phyloP scores from a whole-genome alignment of 1,284 basidiomycete species.

The Hemileia vastatrix region DNA sequence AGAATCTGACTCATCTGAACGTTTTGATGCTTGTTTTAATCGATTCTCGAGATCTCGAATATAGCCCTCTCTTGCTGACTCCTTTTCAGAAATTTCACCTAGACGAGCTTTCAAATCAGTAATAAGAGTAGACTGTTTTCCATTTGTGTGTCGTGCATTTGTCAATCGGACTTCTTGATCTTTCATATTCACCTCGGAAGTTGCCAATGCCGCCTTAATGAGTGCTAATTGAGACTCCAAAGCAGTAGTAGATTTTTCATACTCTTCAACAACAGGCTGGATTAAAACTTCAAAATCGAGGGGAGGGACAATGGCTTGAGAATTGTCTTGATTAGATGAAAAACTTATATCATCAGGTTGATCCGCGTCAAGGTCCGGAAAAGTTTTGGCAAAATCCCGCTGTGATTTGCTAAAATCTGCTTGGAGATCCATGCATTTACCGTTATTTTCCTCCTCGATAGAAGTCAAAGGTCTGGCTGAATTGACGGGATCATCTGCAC shows the following conservation, averaged over 20 bases:
- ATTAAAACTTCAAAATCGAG: conserved; percentile 9
- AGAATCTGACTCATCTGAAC: conserved; percentile 62
- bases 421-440: conserved; percentile 15
- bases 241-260: conserved; percentile 90
- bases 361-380: conserved; percentile 10
- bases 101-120: conserved; percentile 72
- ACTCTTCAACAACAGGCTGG: conserved; percentile 57
- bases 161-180: conserved; percentile 61
- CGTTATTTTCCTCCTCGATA: conserved; percentile 23
- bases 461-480: conserved; percentile 7
- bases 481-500: conserved; percentile 29
- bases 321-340: background rate
- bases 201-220: conserved; percentile 73
- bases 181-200: conserved; percentile 80
- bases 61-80: conserved; percentile 84
- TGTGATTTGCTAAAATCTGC: conserved; percentile 15
- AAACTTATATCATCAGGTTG: conserved; percentile 1
- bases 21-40: conserved; percentile 74
- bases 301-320: background rate
- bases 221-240: conserved; percentile 89
- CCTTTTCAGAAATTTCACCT: conserved; percentile 72
- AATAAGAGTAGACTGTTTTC: conserved; percentile 66
- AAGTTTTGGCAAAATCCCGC: conserved; percentile 13
- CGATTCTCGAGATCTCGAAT: conserved; percentile 84
- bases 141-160: conserved; percentile 54